These are phyloP conservation scores for Trichoderma koningiopsis DNA, from an alignment of 2,329 filamentous ascomycete genomes.

Conservation along the genomic window DNA sequence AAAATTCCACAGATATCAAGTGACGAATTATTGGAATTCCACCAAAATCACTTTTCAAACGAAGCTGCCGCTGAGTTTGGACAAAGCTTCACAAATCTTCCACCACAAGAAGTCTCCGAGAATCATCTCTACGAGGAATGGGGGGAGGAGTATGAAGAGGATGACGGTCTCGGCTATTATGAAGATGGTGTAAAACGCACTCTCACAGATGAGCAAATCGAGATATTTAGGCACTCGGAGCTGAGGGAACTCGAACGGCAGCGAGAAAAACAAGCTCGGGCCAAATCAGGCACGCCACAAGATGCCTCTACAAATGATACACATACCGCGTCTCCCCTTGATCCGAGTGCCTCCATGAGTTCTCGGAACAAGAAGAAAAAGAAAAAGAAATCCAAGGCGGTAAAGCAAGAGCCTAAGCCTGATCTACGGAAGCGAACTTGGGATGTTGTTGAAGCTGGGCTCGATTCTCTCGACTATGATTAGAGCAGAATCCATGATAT, in stretches of 20 bases:
- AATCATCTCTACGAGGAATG: slow-evolving; percentile 39
- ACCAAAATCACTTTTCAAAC: slow-evolving; percentile 60
- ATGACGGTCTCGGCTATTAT: slow-evolving; percentile 80
- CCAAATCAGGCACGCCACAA: slow-evolving; percentile 7
- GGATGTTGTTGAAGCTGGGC: slow-evolving; percentile 64
- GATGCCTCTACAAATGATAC: slow-evolving; percentile 27
- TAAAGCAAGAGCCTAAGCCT: slow-evolving; percentile 53
- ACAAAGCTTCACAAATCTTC: slow-evolving; percentile 45
- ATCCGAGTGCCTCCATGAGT: slow-evolving; percentile 17
- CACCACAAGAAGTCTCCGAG: slow-evolving; percentile 32
- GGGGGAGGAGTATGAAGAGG: slow-evolving; percentile 46
- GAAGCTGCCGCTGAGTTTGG: slow-evolving; percentile 50
- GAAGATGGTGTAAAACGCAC: slow-evolving; percentile 84
- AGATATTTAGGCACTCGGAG: slow-evolving; percentile 88
- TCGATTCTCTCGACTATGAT: slow-evolving; percentile 64
- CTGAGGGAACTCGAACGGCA: slow-evolving; percentile 69
- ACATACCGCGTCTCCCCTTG: background rate
- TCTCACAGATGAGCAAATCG: slow-evolving; percentile 86
- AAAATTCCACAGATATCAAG: slow-evolving; percentile 33
- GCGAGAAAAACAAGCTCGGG: slow-evolving; percentile 38
- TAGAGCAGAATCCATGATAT: slow-evolving; percentile 37
- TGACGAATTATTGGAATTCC: slow-evolving; percentile 61
- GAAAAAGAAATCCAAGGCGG: slow-evolving; percentile 43
- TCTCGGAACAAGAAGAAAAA: slow-evolving; percentile 38
- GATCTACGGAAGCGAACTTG: slow-evolving; percentile 68